Evolutionary conservation across 2,329 filamentous ascomycete species (phyloP).

Genomic region (Karstenula rhodostoma): DNA sequence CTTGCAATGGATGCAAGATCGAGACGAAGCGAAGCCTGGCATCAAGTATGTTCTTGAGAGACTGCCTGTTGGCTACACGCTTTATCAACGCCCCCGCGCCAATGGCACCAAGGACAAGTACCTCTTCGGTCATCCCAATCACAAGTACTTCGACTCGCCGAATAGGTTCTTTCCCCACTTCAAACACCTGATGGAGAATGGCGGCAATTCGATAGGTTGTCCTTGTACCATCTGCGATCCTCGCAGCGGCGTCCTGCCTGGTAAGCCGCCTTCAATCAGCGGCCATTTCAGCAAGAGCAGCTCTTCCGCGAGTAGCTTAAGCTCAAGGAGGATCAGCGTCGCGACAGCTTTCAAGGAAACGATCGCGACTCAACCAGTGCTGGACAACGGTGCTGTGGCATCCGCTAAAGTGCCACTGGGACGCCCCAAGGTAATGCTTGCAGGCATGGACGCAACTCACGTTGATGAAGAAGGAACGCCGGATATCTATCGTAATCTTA

Average conservation of each 20-base stretch:
- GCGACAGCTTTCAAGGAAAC: constrained; percentile 1
- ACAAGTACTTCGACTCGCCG: constrained; percentile 61
- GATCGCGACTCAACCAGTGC: not conserved
- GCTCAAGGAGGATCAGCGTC: not conserved
- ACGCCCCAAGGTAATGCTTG: constrained; percentile 26
- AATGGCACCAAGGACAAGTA: constrained; percentile 58
- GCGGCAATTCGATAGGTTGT: constrained; percentile 54
- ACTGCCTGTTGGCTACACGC: constrained; percentile 63
- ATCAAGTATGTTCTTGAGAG: constrained; percentile 60
- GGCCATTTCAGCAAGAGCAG: constrained; percentile 18
- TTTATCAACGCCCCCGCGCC: constrained; percentile 60
- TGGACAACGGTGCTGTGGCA: not conserved
- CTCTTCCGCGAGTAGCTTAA: constrained; percentile 6
- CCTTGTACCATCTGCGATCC: constrained; percentile 59
- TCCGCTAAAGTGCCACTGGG: constrained; percentile 13
- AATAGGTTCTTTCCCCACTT: constrained; percentile 66
- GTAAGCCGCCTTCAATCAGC: constrained; percentile 6
- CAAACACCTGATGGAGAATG: constrained; percentile 61
- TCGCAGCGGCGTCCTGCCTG: constrained; percentile 28
- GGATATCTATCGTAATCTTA: constrained; percentile 60
- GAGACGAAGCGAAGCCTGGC: constrained; percentile 46
- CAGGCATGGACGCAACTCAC: constrained; percentile 32
- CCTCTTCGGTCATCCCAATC: constrained; percentile 64
- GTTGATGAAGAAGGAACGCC: constrained; percentile 63
- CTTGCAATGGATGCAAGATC: constrained; percentile 57